Evolutionary conservation across 768 basidiomycete genomes (phyloP).

Genomic region (Tephrocybe sp.): DNA sequence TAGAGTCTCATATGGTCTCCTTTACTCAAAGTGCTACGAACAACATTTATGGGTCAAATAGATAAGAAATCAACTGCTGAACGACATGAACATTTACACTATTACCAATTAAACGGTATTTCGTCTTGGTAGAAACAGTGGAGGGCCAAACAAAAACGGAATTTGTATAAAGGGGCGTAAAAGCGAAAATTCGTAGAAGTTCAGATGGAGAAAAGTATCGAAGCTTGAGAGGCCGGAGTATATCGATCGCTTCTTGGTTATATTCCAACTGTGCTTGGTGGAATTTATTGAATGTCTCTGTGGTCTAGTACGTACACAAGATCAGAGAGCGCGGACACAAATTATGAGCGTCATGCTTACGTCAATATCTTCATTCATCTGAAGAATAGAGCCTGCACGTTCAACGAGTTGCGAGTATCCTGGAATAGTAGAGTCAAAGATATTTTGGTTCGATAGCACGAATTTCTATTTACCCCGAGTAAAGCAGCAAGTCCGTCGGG

Average conservation of each 20-base stretch:
- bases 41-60: constrained; percentile 29
- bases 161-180: constrained; percentile 31
- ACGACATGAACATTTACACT: constrained; percentile 80
- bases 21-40: not conserved
- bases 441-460: not conserved
- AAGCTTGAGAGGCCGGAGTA: constrained; percentile 56
- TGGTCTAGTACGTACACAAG: too few relatives aligned
- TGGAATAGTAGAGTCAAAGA: constrained; percentile 20
- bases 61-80: constrained; percentile 54
- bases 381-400: constrained; percentile 74
- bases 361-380: constrained; percentile 64
- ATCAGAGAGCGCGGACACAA: not conserved
- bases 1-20: too few relatives aligned
- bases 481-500: constrained; percentile 71
- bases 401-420: constrained; percentile 79
- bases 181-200: constrained; percentile 65
- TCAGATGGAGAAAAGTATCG: constrained; percentile 78
- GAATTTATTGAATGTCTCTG: constrained; percentile 54
- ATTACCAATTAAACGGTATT: constrained; percentile 78
- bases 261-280: constrained; percentile 35
- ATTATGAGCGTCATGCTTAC: constrained; percentile 34
- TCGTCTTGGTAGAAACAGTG: constrained; percentile 58
- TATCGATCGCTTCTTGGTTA: constrained; percentile 43
- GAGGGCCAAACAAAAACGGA: constrained; percentile 60
- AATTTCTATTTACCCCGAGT: constrained; percentile 59